Evolutionary conservation across 495 filamentous ascomycete species (phyloP).

Genomic region (Aspergillus asperescens): DNA sequence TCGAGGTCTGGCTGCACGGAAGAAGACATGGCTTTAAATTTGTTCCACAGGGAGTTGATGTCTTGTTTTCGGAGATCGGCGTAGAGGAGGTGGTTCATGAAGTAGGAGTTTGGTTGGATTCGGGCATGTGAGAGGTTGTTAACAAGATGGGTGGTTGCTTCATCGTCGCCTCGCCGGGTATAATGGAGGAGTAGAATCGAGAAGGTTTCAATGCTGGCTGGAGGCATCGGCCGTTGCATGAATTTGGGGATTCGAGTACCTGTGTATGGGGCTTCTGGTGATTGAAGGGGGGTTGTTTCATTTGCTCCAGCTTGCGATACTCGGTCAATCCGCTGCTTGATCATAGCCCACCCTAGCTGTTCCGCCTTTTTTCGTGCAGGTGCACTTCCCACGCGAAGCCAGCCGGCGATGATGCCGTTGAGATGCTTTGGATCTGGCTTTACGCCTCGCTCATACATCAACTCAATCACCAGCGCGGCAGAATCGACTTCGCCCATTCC

Average conservation of each 20-base stretch:
- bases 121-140: slow-evolving; percentile 52
- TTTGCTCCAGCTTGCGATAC: slow-evolving; percentile 38
- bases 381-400: slow-evolving; percentile 56
- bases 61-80: slow-evolving; percentile 51
- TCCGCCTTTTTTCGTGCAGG: slow-evolving; percentile 57
- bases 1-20: slow-evolving; percentile 56
- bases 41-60: slow-evolving; percentile 47
- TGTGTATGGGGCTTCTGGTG: slow-evolving; percentile 14
- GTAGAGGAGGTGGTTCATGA: slow-evolving; percentile 70
- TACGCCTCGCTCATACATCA: slow-evolving; percentile 62
- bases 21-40: slow-evolving; percentile 48
- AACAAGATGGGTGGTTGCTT: slow-evolving; percentile 52
- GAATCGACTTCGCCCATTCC: slow-evolving; percentile 65
- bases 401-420: slow-evolving; percentile 71
- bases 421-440: slow-evolving; percentile 61
- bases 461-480: slow-evolving; percentile 59
- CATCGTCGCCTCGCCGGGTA: slow-evolving; percentile 51
- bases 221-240: slow-evolving; percentile 41
- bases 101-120: slow-evolving; percentile 60
- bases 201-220: slow-evolving; percentile 73
- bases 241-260: slow-evolving; percentile 29
- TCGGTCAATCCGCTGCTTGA: slow-evolving; percentile 57
- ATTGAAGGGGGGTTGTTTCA: neutral
- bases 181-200: slow-evolving; percentile 69
- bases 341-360: slow-evolving; percentile 70